These are phyloP conservation scores for Pseudocohnilembus persalinus DNA, from an alignment of 169 alveolate genomes.

Conservation along the genomic window DNA sequence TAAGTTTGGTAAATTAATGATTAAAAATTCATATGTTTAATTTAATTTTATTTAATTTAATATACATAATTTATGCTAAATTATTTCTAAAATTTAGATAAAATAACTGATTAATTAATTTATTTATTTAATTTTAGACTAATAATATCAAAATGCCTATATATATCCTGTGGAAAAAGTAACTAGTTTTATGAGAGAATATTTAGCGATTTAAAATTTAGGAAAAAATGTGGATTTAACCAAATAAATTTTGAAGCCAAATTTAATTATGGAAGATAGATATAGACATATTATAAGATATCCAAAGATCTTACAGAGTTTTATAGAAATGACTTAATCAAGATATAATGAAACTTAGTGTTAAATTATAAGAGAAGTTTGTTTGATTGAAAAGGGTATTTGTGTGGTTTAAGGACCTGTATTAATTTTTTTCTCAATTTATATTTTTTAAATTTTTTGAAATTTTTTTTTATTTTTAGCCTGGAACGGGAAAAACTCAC, in stretches of 20 bases:
- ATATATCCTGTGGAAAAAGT: constrained; percentile 13
- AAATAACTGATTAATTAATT: too few relatives aligned
- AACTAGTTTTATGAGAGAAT: constrained; percentile 23
- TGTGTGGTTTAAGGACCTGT: constrained; percentile 82
- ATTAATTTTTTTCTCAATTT: neutral
- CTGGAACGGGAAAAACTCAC: constrained; percentile 90
- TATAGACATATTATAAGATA: neutral
- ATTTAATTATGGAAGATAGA: neutral
- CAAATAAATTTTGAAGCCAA: neutral
- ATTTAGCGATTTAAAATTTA: constrained; percentile 16
- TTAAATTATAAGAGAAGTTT: constrained; percentile 52
- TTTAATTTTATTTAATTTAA: too few relatives aligned
- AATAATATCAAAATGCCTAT: too few relatives aligned
- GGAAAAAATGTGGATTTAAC: neutral
- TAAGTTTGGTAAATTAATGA: neutral
- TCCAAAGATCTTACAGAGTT: neutral
- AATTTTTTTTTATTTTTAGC: constrained; percentile 38
- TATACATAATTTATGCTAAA: too few relatives aligned
- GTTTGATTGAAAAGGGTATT: constrained; percentile 60
- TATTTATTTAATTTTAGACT: too few relatives aligned
- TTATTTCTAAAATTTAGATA: too few relatives aligned
- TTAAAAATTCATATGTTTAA: too few relatives aligned
- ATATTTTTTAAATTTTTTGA: neutral
- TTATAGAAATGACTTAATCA: constrained; percentile 9
- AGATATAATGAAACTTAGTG: constrained; percentile 24